Conservation (phyloP, 441 rosid species). For the Melastoma candidum region DNA sequence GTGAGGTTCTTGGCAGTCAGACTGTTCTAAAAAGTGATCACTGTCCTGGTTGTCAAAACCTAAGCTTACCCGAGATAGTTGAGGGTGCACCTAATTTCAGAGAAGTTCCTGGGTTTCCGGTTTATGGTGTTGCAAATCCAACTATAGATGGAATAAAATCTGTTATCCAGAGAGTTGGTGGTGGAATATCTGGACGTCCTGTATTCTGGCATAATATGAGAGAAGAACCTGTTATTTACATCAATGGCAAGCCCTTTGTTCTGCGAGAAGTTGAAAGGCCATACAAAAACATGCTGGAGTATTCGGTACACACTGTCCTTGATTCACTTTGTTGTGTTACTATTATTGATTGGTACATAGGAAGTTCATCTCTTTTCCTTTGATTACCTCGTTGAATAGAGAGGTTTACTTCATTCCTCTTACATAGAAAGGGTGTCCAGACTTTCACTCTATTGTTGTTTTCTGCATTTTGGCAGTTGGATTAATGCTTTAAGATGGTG, state of each 20-base stretch:
- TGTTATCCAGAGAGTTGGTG: slow-evolving; percentile 78
- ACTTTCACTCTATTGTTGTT: no score
- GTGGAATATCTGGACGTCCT: slow-evolving; percentile 66
- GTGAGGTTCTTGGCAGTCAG: slow-evolving; percentile 96
- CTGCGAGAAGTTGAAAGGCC: slow-evolving; percentile 99
- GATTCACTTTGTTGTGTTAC: neutral
- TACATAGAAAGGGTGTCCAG: no score
- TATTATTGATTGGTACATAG: no score
- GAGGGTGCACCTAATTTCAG: slow-evolving; percentile 99
- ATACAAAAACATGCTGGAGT: slow-evolving; percentile 94
- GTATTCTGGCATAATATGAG: slow-evolving; percentile 99
- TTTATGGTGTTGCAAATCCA: slow-evolving; percentile 99
- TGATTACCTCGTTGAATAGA: no score
- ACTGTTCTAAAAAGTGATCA: slow-evolving; percentile 98
- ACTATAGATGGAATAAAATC: slow-evolving; percentile 91
- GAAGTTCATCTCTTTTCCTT: neutral
- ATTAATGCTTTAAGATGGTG: no score
- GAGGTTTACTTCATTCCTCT: neutral
- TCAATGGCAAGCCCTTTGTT: slow-evolving; percentile 96
- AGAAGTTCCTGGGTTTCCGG: slow-evolving; percentile 96
- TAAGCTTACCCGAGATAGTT: slow-evolving; percentile 77
- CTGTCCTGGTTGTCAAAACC: slow-evolving; percentile 92
- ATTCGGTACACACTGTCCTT: slow-evolving; percentile 49
- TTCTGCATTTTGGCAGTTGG: no score
- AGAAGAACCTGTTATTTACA: slow-evolving; percentile 99